Conservation (phyloP, 768 basidiomycete species). For the Rhizopogon roseolus region DNA sequence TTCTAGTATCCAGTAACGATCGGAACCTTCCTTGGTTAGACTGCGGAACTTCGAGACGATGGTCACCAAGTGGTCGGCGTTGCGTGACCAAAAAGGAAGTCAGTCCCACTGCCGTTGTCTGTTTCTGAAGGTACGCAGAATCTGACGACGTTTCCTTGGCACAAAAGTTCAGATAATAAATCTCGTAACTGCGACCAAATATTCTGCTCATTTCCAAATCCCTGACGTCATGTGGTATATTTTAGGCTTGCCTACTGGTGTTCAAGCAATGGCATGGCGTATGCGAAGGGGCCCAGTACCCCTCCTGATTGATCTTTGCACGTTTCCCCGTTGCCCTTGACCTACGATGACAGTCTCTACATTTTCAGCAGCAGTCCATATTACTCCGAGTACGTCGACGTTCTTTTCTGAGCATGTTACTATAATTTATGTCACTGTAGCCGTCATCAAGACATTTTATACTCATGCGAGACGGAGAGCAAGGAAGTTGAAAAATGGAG, state of each 20-base stretch:
- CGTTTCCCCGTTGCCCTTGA: neutral
- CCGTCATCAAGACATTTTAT: conserved; percentile 49
- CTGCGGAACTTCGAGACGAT: no score
- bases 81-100: no score
- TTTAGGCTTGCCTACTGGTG: no score
- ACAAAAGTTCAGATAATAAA: no score
- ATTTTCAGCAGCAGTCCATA: conserved; percentile 47
- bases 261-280: neutral
- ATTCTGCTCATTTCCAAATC: neutral
- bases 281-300: neutral
- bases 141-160: no score
- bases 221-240: neutral
- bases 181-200: no score
- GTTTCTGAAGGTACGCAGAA: no score
- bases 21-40: no score
- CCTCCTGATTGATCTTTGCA: neutral
- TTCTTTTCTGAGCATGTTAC: neutral
- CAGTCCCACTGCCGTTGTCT: no score
- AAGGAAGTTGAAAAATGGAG: conserved; percentile 30
- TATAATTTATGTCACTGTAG: conserved; percentile 22
- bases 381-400: conserved; percentile 41
- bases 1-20: no score
- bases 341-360: conserved; percentile 47
- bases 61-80: no score
- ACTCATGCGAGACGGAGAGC: conserved; percentile 42